Percentiles rank a stretch among this genome's conserved stretches.
Evolutionary conservation across 192 early-diverging fungal species (phyloP).

Genomic region (Mortierella alpina): DNA sequence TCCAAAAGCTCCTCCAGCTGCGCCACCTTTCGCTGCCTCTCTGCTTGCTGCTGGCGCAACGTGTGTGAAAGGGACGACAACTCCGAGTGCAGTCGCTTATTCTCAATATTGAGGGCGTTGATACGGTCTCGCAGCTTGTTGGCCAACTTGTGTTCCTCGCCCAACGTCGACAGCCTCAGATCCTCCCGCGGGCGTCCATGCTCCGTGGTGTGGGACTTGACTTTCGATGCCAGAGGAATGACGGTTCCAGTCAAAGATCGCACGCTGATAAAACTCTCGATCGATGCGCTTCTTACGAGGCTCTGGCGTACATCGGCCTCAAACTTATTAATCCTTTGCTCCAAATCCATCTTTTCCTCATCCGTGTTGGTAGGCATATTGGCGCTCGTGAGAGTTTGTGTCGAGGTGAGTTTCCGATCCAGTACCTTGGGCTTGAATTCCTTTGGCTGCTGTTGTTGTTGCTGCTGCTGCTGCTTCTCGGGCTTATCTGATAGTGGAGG

Average conservation of each 20-base stretch:
- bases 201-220: constrained; percentile 17
- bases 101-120: constrained; percentile 38
- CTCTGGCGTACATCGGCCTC: constrained; percentile 51
- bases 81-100: constrained; percentile 43
- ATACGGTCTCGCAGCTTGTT: constrained; percentile 46
- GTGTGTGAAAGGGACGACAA: constrained; percentile 22
- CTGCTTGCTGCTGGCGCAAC: constrained; percentile 39
- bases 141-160: constrained; percentile 39
- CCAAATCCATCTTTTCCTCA: constrained; percentile 37
- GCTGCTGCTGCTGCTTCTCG: not conserved
- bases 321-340: constrained; percentile 44
- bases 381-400: constrained; percentile 37
- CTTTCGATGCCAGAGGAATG: constrained; percentile 28
- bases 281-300: constrained; percentile 22
- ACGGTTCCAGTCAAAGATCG: constrained; percentile 42
- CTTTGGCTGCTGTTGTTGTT: constrained; percentile 11
- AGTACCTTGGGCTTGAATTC: constrained; percentile 18
- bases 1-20: constrained; percentile 47
- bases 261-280: constrained; percentile 41
- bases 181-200: constrained; percentile 36
- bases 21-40: constrained; percentile 35
- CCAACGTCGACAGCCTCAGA: constrained; percentile 19
- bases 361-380: constrained; percentile 15
- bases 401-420: constrained; percentile 42
- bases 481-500: constrained; percentile 10